phyloP scores from a whole-genome alignment of 2,329 filamentous ascomycete species.

The Lachnellula subtilissima region DNA sequence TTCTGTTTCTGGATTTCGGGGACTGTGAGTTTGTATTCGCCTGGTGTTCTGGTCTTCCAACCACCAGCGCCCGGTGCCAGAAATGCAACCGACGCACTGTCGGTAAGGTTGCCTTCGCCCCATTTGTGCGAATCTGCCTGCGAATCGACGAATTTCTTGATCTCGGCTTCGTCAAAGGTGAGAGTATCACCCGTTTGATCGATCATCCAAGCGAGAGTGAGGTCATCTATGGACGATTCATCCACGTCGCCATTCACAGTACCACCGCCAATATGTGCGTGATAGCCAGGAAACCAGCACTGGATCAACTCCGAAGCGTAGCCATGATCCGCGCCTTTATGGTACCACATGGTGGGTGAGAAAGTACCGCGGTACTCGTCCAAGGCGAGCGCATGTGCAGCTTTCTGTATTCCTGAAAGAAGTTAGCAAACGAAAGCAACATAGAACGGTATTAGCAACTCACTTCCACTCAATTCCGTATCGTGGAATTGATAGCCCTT shows the following conservation, averaged over 20 bases:
- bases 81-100: not conserved
- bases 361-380: slow-evolving; percentile 39
- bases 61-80: not conserved
- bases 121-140: not conserved
- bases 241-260: not conserved
- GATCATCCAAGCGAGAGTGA: not conserved
- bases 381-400: slow-evolving; percentile 44
- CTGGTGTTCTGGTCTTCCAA: not conserved
- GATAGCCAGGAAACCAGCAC: slow-evolving; percentile 5
- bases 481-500: not conserved
- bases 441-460: not conserved
- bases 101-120: not conserved
- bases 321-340: slow-evolving; percentile 14
- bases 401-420: slow-evolving; percentile 36
- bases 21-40: not conserved
- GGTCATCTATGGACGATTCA: not conserved
- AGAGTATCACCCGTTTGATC: not conserved
- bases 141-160: not conserved
- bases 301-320: not conserved
- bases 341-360: slow-evolving; percentile 31
- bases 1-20: not conserved
- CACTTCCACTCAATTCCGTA: not conserved
- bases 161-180: not conserved
- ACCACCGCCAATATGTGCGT: slow-evolving; percentile 1
- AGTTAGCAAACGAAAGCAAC: slow-evolving; percentile 14